These are phyloP conservation scores for Saposhnikovia divaricata DNA, from an alignment of 129 eudicot species.

Conservation along the genomic window DNA sequence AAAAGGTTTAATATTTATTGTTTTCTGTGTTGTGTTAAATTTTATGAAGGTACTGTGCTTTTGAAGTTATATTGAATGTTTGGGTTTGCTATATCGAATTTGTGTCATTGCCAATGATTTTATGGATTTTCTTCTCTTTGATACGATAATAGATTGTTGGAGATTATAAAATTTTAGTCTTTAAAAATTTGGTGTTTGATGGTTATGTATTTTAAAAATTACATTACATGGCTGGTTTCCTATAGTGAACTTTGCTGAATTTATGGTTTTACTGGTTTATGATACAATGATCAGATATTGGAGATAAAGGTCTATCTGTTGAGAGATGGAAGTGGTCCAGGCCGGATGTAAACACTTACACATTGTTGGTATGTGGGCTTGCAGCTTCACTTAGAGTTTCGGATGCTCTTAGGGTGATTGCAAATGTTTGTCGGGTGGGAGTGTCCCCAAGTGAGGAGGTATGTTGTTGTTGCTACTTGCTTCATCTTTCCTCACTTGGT, in stretches of 20 bases:
- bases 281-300: slow-evolving; percentile 34
- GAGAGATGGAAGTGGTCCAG: slow-evolving; percentile 92
- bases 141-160: too few species aligned
- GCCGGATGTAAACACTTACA: slow-evolving; percentile 73
- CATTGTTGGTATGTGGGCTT: slow-evolving; percentile 61
- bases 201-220: too few species aligned
- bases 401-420: slow-evolving; percentile 72
- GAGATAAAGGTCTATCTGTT: slow-evolving; percentile 35
- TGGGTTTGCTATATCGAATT: too few species aligned
- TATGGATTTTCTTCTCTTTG: too few species aligned
- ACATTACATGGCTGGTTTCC: not conserved
- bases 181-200: too few species aligned
- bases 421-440: slow-evolving; percentile 68
- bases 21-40: too few species aligned
- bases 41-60: too few species aligned
- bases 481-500: not conserved
- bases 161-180: too few species aligned
- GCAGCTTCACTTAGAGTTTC: slow-evolving; percentile 83
- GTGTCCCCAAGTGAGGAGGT: slow-evolving; percentile 94
- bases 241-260: not conserved
- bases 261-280: not conserved
- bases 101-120: too few species aligned
- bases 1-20: too few species aligned
- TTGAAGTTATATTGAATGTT: too few species aligned
- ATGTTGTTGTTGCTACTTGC: slow-evolving; percentile 9